phyloP scores from a whole-genome alignment of 257 asterid genomes.

The Nicotiana noctiflora region DNA sequence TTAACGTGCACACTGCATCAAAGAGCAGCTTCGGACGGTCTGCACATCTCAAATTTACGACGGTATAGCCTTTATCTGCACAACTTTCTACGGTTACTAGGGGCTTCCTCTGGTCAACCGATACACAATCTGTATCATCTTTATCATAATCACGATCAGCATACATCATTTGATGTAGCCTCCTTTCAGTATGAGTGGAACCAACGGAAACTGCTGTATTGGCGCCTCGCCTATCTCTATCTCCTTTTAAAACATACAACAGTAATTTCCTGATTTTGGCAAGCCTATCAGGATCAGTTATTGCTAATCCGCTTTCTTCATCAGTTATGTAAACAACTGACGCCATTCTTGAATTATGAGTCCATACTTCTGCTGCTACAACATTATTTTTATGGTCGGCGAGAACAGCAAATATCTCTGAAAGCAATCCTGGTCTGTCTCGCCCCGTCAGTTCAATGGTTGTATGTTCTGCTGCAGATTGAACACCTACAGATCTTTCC shows the following conservation, averaged over 20 bases:
- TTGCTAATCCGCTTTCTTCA: slow-evolving; percentile 43
- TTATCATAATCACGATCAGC: slow-evolving; percentile 44
- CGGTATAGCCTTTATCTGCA: slow-evolving; percentile 34
- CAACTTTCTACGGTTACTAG: slow-evolving; percentile 35
- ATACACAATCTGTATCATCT: slow-evolving; percentile 2
- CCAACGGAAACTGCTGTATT: slow-evolving; percentile 67
- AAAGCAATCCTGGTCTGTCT: slow-evolving; percentile 83
- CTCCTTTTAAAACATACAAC: slow-evolving; percentile 53
- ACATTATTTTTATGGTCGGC: slow-evolving; percentile 68
- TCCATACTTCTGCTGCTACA: slow-evolving; percentile 90
- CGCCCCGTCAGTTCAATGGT: slow-evolving; percentile 68
- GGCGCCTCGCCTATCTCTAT: slow-evolving; percentile 54
- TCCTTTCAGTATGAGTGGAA: slow-evolving; percentile 61
- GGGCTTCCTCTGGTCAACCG: slow-evolving; percentile 25
- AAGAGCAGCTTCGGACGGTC: slow-evolving; percentile 56
- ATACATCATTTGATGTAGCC: slow-evolving; percentile 87
- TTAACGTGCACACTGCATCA: slow-evolving; percentile 47
- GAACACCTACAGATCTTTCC: slow-evolving; percentile 62
- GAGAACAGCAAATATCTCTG: slow-evolving; percentile 78
- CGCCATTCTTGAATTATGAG: slow-evolving; percentile 87
- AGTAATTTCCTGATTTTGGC: slow-evolving; percentile 58
- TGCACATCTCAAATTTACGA: slow-evolving; percentile 34
- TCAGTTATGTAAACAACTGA: slow-evolving; percentile 71
- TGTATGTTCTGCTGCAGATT: slow-evolving; percentile 51
- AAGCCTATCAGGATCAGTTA: slow-evolving; percentile 54